Evolutionary conservation across 2,329 filamentous ascomycete genomes (phyloP), one percentile per base, ranked within the genome.

Genomic region (Apiospora sp.): DNA sequence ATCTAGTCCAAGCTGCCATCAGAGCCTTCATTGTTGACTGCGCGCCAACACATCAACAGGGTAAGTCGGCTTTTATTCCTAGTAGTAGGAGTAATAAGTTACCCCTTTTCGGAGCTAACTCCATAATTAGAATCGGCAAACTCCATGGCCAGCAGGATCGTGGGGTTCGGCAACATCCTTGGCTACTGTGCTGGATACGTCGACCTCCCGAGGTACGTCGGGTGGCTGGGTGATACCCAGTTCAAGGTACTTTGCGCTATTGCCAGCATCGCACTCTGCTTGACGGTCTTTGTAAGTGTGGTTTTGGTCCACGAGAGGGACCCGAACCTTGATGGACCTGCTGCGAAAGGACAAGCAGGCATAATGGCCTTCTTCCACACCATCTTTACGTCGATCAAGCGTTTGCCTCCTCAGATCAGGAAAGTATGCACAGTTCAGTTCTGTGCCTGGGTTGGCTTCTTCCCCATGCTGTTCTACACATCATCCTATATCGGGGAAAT

Each of bases 401-500:
- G 91, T 51, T 86, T 98, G 8, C 95, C 96, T 0, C 92, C 92
- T 0, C 95, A 97, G 82, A 94, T 96, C 75, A 89, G 89, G 74
- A 92, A 90, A 75, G 94, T 98, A 49, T 98, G 95, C 79, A 85
- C 91, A 75, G 92, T 95, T 0, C 93, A 96, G 80, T 91, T 96
- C 77, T 95, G 92, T 74, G 94, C 94, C 6, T 98, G 95, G 95
- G 92, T 98, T 72, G 96, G 94, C 70, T 98, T 96, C 90, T 98
- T 98, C 78, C 95, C 95, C 0, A 95, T 98, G 81, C 87, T 98
- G 3, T 98, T 97, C 84, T 98, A 98, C 85, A 94, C 94, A 6
- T 97, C 95, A 1, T 97, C 94, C 24, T 98, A 96, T 81, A 93
- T 98, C 76, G 95, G 94, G 74, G 94, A 98, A 80, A 93, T 98